Evolutionary conservation across 2,329 filamentous ascomycete species (phyloP).

Genomic region (Sporothrix brunneoviolacea): DNA sequence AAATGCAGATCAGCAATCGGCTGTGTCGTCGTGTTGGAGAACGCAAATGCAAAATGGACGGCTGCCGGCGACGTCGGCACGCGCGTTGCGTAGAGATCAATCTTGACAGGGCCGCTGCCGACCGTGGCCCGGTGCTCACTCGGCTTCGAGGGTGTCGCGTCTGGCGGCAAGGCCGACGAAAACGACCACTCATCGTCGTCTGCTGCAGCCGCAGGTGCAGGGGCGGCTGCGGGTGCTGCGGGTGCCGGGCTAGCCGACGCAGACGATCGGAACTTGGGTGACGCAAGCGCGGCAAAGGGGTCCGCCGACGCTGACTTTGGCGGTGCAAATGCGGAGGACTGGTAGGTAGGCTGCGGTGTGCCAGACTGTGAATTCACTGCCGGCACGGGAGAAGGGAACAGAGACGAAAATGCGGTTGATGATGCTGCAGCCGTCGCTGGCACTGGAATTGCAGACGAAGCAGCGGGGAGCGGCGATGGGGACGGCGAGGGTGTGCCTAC

Average conservation of each 20-base stretch:
- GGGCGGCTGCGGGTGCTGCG: conserved; percentile 24
- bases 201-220: conserved; percentile 23
- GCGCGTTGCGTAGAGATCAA: conserved; percentile 66
- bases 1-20: conserved; percentile 77
- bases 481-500: conserved; percentile 20
- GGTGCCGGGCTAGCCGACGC: conserved; percentile 27
- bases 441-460: conserved; percentile 30
- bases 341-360: conserved; percentile 46
- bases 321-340: conserved; percentile 40
- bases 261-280: conserved; percentile 32
- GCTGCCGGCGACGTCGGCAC: conserved; percentile 44
- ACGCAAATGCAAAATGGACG: conserved; percentile 68
- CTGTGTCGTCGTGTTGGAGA: conserved; percentile 71
- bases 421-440: not conserved
- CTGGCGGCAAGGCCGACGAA: conserved; percentile 70
- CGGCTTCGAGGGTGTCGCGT: conserved; percentile 40
- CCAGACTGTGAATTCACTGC: conserved; percentile 39
- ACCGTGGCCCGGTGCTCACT: conserved; percentile 59
- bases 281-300: conserved; percentile 47
- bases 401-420: conserved; percentile 38
- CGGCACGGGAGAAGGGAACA: conserved; percentile 45
- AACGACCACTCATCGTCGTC: conserved; percentile 95
- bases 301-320: conserved; percentile 37
- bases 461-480: not conserved
- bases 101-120: conserved; percentile 61